These are phyloP conservation scores for Periconia digitata DNA, from an alignment of 2,329 filamentous ascomycete species.

Conservation along the genomic window DNA sequence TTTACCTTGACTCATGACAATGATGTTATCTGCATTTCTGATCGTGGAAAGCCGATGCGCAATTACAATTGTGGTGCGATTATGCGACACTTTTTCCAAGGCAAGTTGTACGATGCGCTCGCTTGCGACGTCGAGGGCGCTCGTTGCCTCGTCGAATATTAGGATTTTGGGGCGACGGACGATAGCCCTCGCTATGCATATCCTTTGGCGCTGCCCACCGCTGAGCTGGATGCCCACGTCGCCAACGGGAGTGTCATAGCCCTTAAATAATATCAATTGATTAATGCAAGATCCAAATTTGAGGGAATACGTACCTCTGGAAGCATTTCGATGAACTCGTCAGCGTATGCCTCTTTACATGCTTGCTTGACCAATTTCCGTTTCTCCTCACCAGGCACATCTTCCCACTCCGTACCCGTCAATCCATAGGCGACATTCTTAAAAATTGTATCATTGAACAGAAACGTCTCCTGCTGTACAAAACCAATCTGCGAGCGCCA, in stretches of 20 bases:
- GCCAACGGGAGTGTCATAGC: slow-evolving; percentile 88
- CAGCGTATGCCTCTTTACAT: slow-evolving; percentile 83
- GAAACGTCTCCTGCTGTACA: slow-evolving; percentile 86
- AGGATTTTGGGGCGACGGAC: slow-evolving; percentile 43
- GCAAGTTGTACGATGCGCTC: slow-evolving; percentile 59
- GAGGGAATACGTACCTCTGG: slow-evolving; percentile 14
- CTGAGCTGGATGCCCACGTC: slow-evolving; percentile 88
- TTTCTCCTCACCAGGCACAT: slow-evolving; percentile 54
- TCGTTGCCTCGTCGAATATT: slow-evolving; percentile 39
- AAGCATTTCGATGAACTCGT: slow-evolving; percentile 79
- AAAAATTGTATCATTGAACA: slow-evolving; percentile 85
- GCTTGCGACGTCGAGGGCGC: slow-evolving; percentile 45
- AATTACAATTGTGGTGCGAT: slow-evolving; percentile 74
- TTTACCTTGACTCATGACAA: slow-evolving; percentile 69
- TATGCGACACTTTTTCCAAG: slow-evolving; percentile 61
- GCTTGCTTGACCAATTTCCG: slow-evolving; percentile 61
- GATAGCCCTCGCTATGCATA: slow-evolving; percentile 46
- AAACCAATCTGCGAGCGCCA: slow-evolving; percentile 86
- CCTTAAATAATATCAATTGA: slow-evolving; percentile 61
- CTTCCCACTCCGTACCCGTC: slow-evolving; percentile 63
- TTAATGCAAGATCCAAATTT: not conserved
- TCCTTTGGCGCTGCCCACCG: slow-evolving; percentile 82
- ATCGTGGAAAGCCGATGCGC: slow-evolving; percentile 77
- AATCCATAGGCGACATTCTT: slow-evolving; percentile 88
- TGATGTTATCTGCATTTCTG: slow-evolving; percentile 71